Conservation (phyloP, 768 basidiomycete genomes). For the Pleurotus pulmonarius region DNA sequence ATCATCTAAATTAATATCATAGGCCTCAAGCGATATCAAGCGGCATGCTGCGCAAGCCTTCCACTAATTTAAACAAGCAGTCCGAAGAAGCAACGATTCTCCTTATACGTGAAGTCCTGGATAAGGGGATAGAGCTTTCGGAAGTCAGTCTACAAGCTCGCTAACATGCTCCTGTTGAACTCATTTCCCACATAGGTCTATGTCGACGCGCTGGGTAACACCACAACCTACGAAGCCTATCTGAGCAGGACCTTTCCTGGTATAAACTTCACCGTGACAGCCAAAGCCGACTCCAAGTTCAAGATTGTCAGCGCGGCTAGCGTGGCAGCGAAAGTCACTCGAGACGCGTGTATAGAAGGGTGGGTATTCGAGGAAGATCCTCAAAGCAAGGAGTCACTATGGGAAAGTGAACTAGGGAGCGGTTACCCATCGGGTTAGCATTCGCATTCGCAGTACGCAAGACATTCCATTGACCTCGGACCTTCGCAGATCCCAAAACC, state of each 20-base stretch:
- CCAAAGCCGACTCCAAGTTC: slow-evolving; percentile 94
- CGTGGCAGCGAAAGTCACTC: slow-evolving; percentile 96
- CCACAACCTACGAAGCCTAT: slow-evolving; percentile 80
- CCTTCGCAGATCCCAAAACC: slow-evolving; percentile 78
- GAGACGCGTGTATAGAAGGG: slow-evolving; percentile 83
- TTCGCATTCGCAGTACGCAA: background rate
- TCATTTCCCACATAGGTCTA: slow-evolving; percentile 55
- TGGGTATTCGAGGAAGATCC: slow-evolving; percentile 74
- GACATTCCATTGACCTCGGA: background rate
- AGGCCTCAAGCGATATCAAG: slow-evolving; percentile 90
- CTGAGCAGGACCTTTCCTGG: slow-evolving; percentile 79
- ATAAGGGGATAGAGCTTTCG: slow-evolving; percentile 73
- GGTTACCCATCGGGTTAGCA: slow-evolving; percentile 85
- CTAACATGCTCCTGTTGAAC: too few species aligned
- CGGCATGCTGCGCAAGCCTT: slow-evolving; percentile 84
- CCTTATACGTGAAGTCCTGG: slow-evolving; percentile 82
- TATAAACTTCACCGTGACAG: slow-evolving; percentile 83
- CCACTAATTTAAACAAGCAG: slow-evolving; percentile 84
- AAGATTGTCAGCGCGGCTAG: slow-evolving; percentile 97
- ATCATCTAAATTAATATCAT: background rate
- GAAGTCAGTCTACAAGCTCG: slow-evolving; percentile 44
- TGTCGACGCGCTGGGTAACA: slow-evolving; percentile 92
- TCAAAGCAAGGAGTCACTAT: slow-evolving; percentile 10
- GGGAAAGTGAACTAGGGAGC: slow-evolving; percentile 55
- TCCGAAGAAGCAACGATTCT: slow-evolving; percentile 87